Percentiles rank a stretch among this genome's conserved stretches.
Conservation (phyloP, 2,329 filamentous ascomycete species). For the Colletotrichum sansevieriae region DNA sequence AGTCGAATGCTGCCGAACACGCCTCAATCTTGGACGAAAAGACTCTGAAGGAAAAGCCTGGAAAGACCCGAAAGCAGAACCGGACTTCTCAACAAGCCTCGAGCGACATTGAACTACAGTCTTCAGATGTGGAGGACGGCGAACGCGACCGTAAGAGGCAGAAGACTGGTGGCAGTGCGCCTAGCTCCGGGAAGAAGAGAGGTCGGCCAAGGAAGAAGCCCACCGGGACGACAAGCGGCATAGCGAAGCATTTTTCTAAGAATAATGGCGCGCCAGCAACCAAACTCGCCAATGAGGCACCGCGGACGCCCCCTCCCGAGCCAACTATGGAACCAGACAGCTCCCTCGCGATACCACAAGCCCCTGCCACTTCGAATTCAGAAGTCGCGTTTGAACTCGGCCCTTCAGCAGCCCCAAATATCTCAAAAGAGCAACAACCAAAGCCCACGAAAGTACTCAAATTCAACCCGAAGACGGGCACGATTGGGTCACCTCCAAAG, state of each 20-base stretch:
- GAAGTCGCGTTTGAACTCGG: neutral
- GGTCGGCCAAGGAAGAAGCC: slow-evolving; percentile 46
- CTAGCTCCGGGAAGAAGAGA: slow-evolving; percentile 42
- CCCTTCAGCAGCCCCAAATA: neutral
- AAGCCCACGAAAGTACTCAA: slow-evolving; percentile 58
- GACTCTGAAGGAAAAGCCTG: neutral
- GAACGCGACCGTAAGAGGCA: slow-evolving; percentile 44
- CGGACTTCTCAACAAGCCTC: slow-evolving; percentile 8
- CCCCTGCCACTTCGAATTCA: neutral
- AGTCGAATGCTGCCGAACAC: slow-evolving; percentile 8
- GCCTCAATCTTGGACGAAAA: neutral
- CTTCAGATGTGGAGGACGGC: slow-evolving; percentile 35
- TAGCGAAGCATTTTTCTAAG: slow-evolving; percentile 45
- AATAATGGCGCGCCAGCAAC: neutral
- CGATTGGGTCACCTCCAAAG: slow-evolving; percentile 71
- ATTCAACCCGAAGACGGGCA: slow-evolving; percentile 72
- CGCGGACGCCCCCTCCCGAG: slow-evolving; percentile 6
- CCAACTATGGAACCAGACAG: neutral
- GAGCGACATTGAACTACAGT: slow-evolving; percentile 31
- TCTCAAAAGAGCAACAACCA: slow-evolving; percentile 35
- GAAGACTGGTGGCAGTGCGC: slow-evolving; percentile 44
- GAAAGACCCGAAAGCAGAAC: slow-evolving; percentile 14
- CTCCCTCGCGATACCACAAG: neutral
- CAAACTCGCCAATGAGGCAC: slow-evolving; percentile 7
- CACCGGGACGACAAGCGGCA: slow-evolving; percentile 41